Evolutionary conservation across 2,329 filamentous ascomycete species (phyloP).

Genomic region (Cladorrhinum sp.): DNA sequence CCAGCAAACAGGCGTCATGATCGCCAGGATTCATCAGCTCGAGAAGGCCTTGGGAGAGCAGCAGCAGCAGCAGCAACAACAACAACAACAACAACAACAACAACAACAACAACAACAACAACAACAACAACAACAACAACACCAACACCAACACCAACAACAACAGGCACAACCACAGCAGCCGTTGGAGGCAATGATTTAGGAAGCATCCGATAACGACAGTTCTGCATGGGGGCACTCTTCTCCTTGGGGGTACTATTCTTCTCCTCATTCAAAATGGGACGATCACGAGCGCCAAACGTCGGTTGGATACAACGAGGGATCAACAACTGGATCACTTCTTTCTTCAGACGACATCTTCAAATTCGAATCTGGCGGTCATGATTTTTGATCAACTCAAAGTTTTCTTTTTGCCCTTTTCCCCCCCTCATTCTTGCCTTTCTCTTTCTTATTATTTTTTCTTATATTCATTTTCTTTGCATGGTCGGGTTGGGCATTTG

Average conservation of each 20-base stretch:
- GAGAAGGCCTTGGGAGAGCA: slow-evolving; percentile 17
- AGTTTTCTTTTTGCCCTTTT: background rate
- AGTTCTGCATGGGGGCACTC: background rate
- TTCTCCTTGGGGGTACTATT: background rate
- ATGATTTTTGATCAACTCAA: background rate
- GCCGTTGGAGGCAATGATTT: slow-evolving; percentile 17
- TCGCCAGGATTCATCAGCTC: slow-evolving; percentile 13
- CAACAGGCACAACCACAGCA: background rate
- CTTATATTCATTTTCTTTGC: background rate
- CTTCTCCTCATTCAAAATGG: background rate
- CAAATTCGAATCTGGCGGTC: background rate
- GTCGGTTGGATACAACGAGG: background rate
- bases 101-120: no score
- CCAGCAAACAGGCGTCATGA: slow-evolving; percentile 36
- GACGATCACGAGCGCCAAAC: no score
- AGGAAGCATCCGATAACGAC: slow-evolving; percentile 6
- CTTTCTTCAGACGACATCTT: background rate
- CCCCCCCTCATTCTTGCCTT: background rate
- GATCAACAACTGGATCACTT: background rate
- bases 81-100: background rate
- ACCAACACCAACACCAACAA: no score
- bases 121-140: no score
- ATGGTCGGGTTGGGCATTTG: slow-evolving; percentile 12
- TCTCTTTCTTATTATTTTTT: background rate
- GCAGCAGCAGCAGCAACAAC: background rate